Evolutionary conservation across 768 basidiomycete species (phyloP).

Genomic region (Termitomyces sp.): DNA sequence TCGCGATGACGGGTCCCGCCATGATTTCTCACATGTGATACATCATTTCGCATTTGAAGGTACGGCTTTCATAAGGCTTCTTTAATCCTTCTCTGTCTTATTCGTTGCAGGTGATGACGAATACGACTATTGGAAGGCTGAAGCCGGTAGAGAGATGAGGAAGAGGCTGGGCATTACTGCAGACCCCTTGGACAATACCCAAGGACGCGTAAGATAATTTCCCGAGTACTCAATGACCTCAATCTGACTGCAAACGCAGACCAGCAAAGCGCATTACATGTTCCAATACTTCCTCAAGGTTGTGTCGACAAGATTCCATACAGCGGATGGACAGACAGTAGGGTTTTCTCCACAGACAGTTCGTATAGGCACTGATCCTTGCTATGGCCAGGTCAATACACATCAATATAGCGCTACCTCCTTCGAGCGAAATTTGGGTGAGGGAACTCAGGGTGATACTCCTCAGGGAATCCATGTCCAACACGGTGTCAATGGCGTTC

Average conservation of each 20-base stretch:
- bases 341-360: conserved; percentile 14
- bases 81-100: background rate
- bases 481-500: conserved; percentile 71
- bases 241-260: conserved; percentile 34
- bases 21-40: conserved; percentile 90
- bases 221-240: background rate
- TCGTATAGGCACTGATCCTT: conserved; percentile 5
- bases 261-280: conserved; percentile 81
- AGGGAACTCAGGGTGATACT: conserved; percentile 53
- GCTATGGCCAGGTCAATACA: conserved; percentile 56
- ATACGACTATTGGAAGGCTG: conserved; percentile 64
- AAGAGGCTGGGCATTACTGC: conserved; percentile 63
- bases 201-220: conserved; percentile 42
- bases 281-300: conserved; percentile 99
- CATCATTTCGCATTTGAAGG: conserved; percentile 76
- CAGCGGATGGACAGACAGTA: conserved; percentile 68
- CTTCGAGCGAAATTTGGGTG: conserved; percentile 86
- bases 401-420: conserved; percentile 96
- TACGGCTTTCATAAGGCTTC: conserved; percentile 12
- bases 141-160: conserved; percentile 57
- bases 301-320: conserved; percentile 90
- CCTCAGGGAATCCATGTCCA: conserved; percentile 64
- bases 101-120: conserved; percentile 62
- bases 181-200: conserved; percentile 72
- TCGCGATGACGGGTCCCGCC: conserved; percentile 78